Base-by-base conservation (phyloP, 208 protist genomes). In the Trypanosoma avium region DNA sequence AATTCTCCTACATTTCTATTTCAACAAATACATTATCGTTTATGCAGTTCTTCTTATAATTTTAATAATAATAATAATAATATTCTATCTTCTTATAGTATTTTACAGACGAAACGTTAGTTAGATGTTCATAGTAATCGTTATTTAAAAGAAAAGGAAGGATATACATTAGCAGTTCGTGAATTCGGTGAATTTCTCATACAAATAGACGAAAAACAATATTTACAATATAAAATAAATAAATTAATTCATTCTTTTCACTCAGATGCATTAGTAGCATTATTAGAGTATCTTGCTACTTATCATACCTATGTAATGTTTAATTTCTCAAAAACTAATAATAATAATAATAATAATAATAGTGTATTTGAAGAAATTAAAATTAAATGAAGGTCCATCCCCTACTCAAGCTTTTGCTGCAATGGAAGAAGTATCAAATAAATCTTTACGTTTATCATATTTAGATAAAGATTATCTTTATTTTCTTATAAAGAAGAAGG, bases 201-300 rank as follows among this genome's bases (percentile, higher is more conserved):
- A 27, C 19, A n/a, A 22, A n/a, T 61, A n/a, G 9, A 45, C 15
- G 21, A 54, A 38, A 61, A 55, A 7, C 42, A 38, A 4, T 24
- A 46, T 4, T 15, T 47, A 15, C 49, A 33, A 8, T 38, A 22
- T 30, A 32, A 48, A 29, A 40, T 49, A 24, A 50, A 61, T 24
- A 19, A 8, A 15, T 24, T 66, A 42, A 13, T 73, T 7, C 42
- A 22, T 24, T 4, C 52, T 21, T 17, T 73, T 29, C 82, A 88
- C 29, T 43, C 55, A 4, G 82, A 88, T 22, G 74, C 82, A 21
- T 66, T 88, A 15, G 48, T 88, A 19, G 69, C 67, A 3, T 22
- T 88, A 0, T 27, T 81, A 19, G 82, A 88, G 56, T 66, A 75
- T 47, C 36, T 79, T 22, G 32, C 62, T 1, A 17, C 26, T n/a